Percentiles rank a stretch among this genome's conserved stretches.
Evolutionary conservation across 73 alveolate genomes (phyloP).

Genomic region (Paramecium biaurelia): DNA sequence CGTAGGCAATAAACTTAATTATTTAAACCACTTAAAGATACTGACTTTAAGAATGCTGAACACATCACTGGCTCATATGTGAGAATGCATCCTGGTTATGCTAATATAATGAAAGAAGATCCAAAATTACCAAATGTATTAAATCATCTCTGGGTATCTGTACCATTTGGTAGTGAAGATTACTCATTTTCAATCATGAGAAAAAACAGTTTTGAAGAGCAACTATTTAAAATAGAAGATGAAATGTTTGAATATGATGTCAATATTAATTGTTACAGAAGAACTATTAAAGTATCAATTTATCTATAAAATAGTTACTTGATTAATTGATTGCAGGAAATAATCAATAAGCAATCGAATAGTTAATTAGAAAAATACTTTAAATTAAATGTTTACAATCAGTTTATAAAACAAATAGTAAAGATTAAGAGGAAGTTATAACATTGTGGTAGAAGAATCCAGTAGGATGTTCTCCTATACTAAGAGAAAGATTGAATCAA

Average conservation of each 20-base stretch:
- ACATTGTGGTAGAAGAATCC: slow-evolving; percentile 53
- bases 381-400: neutral
- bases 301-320: neutral
- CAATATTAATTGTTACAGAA: slow-evolving; percentile 35
- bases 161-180: slow-evolving; percentile 68
- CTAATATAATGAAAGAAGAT: neutral
- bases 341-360: neutral
- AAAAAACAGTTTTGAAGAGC: slow-evolving; percentile 61
- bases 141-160: slow-evolving; percentile 45
- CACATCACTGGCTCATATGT: slow-evolving; percentile 50
- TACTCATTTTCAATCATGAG: slow-evolving; percentile 62
- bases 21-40: slow-evolving; percentile 48
- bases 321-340: neutral
- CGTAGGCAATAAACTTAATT: slow-evolving; percentile 2
- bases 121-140: slow-evolving; percentile 29
- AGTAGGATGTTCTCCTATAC: neutral
- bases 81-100: slow-evolving; percentile 54
- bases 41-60: slow-evolving; percentile 52
- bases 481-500: slow-evolving; percentile 11
- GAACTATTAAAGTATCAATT: neutral
- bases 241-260: slow-evolving; percentile 66
- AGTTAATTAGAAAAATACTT: neutral
- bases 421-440: slow-evolving; percentile 53
- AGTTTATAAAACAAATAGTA: slow-evolving; percentile 3
- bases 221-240: slow-evolving; percentile 62